Evolutionary conservation across 2,329 filamentous ascomycete genomes (phyloP), one percentile per base, ranked within the genome.

Genomic region (Calcarisporium arbuscula): DNA sequence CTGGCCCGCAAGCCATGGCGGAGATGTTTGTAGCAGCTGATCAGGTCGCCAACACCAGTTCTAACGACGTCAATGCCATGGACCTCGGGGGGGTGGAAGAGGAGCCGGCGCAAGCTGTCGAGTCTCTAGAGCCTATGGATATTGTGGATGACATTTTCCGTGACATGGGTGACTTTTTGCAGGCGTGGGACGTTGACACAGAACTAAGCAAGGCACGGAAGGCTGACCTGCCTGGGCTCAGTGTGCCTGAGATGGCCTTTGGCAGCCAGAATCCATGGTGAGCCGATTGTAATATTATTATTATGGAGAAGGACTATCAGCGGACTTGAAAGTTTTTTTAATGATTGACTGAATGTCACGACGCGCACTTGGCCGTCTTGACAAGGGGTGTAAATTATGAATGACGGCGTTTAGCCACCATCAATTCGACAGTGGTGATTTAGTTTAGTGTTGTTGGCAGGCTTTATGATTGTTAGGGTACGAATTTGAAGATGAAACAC

Each of bases 111-210:
- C 28, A 41, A 19, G 30, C n/a, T 28, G 32, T 34, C 26, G 46
- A 50, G 12, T 48, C 43, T 14, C 50, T 55, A 30, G 56, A 62
- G 30, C 53, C 56, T 9, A 39, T 55, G 28, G 57, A 61, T 32
- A 49, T 60, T 43, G 52, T 59, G 4, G 56, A 61, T 20, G 58
- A 62, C 22, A 46, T 62, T 28, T 53, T 62, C 36, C 47, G 51
- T 9, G 57, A 60, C 33, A 58, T 62, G 49, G 50, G 50, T 19
- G 57, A 58, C 29, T 50, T 60, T 30, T 43, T 59, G 27, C 46
- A 57, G 32, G 42, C 49, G 11, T 62, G 52, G 54, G 46, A 61
- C 30, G 46, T 61, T 26, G 58, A 60, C 23, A 45, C 42, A 2
- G 61, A 67, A 35, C 47, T 67, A 8, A 51, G 54, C 1, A 39